phyloP scores from a whole-genome alignment of 106 monocot genomes.

The Allium sativum region DNA sequence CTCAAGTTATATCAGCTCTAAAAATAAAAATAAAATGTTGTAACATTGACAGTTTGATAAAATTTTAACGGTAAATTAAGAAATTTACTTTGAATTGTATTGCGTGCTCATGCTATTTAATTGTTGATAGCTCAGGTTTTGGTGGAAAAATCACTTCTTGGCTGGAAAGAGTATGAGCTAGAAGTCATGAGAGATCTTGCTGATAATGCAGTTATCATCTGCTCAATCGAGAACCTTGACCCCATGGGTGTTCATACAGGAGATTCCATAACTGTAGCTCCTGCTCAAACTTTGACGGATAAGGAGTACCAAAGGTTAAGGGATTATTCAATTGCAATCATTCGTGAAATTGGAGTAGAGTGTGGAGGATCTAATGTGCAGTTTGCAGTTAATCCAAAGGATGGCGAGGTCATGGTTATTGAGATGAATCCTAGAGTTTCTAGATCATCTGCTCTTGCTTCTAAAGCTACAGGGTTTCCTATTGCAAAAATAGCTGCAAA shows the following conservation, averaged over 20 bases:
- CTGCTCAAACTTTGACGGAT: constrained; percentile 91
- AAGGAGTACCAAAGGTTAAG: constrained; percentile 95
- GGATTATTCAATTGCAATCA: constrained; percentile 82
- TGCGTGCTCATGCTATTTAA: neutral
- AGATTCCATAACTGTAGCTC: constrained; percentile 92
- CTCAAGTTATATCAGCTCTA: no score
- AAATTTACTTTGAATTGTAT: neutral
- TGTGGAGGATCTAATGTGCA: constrained; percentile 99
- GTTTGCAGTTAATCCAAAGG: constrained; percentile 86
- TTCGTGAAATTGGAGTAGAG: constrained; percentile 94
- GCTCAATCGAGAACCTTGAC: constrained; percentile 94
- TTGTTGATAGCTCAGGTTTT: constrained; percentile 72
- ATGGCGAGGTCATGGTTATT: constrained; percentile 98
- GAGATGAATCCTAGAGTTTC: constrained; percentile 99
- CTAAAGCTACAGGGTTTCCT: constrained; percentile 94
- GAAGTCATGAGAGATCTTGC: constrained; percentile 98
- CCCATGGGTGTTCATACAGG: constrained; percentile 98
- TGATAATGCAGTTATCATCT: constrained; percentile 96
- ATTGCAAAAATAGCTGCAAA: constrained; percentile 99
- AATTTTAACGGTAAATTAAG: neutral
- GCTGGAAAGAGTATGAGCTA: constrained; percentile 98
- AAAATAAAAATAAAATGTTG: no score
- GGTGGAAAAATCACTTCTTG: constrained; percentile 91
- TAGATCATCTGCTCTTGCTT: constrained; percentile 85
- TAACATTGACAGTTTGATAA: no score